Base-by-base conservation (phyloP, 345 rosid species). In the Diplotaxis tenuifolia region DNA sequence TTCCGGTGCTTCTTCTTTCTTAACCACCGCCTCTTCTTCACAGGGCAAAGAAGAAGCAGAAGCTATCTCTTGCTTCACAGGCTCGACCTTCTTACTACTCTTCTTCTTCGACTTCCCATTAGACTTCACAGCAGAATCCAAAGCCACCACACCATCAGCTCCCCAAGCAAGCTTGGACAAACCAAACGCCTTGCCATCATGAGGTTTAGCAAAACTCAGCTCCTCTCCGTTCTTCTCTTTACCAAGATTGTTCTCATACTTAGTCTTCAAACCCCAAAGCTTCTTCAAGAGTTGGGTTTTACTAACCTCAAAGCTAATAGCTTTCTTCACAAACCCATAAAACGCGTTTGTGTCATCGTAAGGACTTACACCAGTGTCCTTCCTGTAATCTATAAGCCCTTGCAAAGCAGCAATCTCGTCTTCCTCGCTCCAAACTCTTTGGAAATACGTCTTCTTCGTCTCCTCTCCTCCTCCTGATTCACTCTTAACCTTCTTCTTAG, bases 81-180 rank as follows among this genome's bases (percentile, higher is more conserved):
- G 32, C 28, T 56, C 80, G 3, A 52, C 53, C 20, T 27, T 71
- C 62, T 71, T 71, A 28, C 20, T 67, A 14, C 27, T 0, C 19
- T 62, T 78, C 62, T 62, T 72, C 65, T 72, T 73, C 1, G 38
- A 14, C 32, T 68, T 62, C 20, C 62, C 81, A 32, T 62, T 78
- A 14, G 71, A 54, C 22, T 73, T 73, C 47, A 63, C 15, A 62
- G 49, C 50, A 1, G 81, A 32, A 22, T 73, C 70, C 14, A 49
- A 16, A 47, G 38, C 18, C 53, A 15, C 63, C 56, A 72, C 29
- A 3, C 78, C 75, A 40, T 62, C 29, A 29, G 20, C 66, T 59
- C 85, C 82, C 91, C 87, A 86, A 9, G 80, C 31, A 4, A 36
- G 21, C 72, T 80, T 77, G 0, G 86, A 83, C 18, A 86, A 59